Evolutionary conservation across 805 yeast genomes (phyloP).

Genomic region (Ogataea nonfermentans): DNA sequence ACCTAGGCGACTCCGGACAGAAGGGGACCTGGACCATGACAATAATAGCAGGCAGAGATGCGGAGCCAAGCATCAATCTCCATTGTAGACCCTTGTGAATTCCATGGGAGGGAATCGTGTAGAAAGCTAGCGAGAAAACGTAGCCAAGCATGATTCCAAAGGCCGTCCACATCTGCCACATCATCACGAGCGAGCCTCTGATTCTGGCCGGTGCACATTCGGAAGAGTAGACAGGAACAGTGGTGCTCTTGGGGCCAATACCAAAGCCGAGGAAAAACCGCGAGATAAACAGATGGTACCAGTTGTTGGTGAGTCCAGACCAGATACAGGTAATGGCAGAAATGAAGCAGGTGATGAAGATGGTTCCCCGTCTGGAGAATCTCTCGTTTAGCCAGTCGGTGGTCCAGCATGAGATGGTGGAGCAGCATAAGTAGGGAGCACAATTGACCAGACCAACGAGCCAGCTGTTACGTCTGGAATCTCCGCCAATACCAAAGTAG

Average conservation of each 20-base stretch:
- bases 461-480: conserved; percentile 51
- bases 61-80: conserved; percentile 71
- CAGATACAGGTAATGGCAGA: conserved; percentile 64
- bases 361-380: conserved; percentile 65
- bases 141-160: conserved; percentile 74
- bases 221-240: conserved; percentile 68
- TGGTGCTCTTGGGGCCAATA: conserved; percentile 68
- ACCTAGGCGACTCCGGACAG: conserved; percentile 74
- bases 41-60: conserved; percentile 62
- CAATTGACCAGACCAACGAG: conserved; percentile 63
- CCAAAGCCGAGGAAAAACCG: conserved; percentile 66
- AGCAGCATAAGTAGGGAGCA: conserved; percentile 67
- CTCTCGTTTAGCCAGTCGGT: conserved; percentile 56
- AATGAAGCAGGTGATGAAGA: conserved; percentile 59
- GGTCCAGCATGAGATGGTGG: conserved; percentile 60
- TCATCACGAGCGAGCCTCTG: conserved; percentile 68
- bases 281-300: conserved; percentile 70
- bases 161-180: conserved; percentile 76
- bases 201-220: conserved; percentile 62
- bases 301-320: conserved; percentile 61
- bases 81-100: conserved; percentile 57
- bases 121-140: conserved; percentile 62
- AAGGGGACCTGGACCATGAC: conserved; percentile 61
- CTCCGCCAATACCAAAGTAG: conserved; percentile 49
- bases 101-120: conserved; percentile 46